Evolutionary conservation across 1,139 yeast genomes (phyloP), one percentile per base, ranked within the genome.

Genomic region (Eremothecium gossypii): DNA sequence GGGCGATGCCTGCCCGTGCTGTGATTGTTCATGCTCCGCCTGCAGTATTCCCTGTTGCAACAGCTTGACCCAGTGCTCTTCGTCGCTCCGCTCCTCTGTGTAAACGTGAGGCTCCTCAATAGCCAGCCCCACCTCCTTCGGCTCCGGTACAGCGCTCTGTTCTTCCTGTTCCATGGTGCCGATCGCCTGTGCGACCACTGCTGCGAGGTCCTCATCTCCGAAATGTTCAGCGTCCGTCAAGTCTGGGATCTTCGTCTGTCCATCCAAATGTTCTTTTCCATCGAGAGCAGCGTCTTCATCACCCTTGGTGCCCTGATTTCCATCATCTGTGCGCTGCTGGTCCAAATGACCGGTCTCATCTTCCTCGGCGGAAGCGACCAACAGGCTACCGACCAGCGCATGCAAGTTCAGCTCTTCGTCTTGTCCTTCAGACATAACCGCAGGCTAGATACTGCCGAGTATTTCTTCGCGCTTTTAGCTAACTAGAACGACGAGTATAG

Each of bases 31-130:
- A 27, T 46, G 43, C 10, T 42, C 44, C 9, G 40, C 52, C 32
- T 53, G 53, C 13, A 54, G 39, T 9, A 59, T 40, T 10, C 58
- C 57, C 38, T 57, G 61, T 34, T 57, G 61, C 27, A 59, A 32
- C 7, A 57, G 45, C 4, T 50, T 53, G 1, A 60, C 61, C 64
- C 64, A 59, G 34, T 52, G 55, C 58, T 61, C 58, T 32, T 52
- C 55, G 38, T 49, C 53, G 23, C 51, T 48, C 26, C 51, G 51
- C 33, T 45, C 42, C 9, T 49, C 49, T 32, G 35, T 12, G 5
- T 13, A 10, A 14, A 33, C 42, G 10, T 20, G 30, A n/a, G 12
- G 7, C 8, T 32, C 35, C 12, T 32, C 23, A 11, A n/a, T 14
- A 32, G 14, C 30, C 20, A 27, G 23, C 14, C n/a, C 38, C 42